Evolutionary conservation across 805 yeast genomes (phyloP).

Genomic region (Myxozyma udenii): DNA sequence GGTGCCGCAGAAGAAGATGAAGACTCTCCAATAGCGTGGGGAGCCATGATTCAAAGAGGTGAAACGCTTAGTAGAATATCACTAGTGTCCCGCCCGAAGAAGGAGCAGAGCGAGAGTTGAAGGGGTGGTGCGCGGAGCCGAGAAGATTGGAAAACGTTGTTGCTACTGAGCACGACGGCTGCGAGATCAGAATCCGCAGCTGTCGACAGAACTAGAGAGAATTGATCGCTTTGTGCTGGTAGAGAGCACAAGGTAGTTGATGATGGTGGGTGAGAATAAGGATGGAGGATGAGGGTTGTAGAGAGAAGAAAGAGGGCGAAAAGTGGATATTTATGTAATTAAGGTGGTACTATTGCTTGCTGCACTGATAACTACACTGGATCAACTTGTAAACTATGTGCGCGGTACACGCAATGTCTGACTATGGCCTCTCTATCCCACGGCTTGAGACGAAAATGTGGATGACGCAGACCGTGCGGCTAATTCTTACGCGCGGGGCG

Average conservation of each 20-base stretch:
- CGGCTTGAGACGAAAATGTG: too few species aligned
- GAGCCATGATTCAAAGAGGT: conserved; percentile 38
- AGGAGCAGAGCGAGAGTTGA: conserved; percentile 44
- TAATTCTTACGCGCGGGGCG: too few species aligned
- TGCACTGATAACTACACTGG: too few species aligned
- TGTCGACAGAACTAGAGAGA: not conserved
- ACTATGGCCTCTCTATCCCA: too few species aligned
- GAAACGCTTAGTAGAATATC: conserved; percentile 41
- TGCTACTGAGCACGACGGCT: too few species aligned
- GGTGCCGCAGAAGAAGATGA: conserved; percentile 33
- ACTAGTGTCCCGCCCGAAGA: conserved; percentile 49
- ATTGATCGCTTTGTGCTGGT: not conserved
- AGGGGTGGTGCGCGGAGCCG: conserved; percentile 46
- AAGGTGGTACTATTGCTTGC: too few species aligned
- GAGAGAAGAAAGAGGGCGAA: not conserved
- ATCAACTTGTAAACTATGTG: too few species aligned
- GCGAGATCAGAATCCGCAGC: conserved; percentile 1
- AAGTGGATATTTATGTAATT: not conserved
- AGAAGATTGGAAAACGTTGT: conserved; percentile 45
- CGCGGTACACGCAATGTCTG: too few species aligned
- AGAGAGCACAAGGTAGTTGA: not conserved
- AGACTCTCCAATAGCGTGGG: conserved; percentile 33
- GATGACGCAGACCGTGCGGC: too few species aligned
- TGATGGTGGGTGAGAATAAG: not conserved
- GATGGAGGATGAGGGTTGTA: not conserved